Base-by-base conservation (phyloP, 768 basidiomycete species). In the Boletus pseudopeckii region DNA sequence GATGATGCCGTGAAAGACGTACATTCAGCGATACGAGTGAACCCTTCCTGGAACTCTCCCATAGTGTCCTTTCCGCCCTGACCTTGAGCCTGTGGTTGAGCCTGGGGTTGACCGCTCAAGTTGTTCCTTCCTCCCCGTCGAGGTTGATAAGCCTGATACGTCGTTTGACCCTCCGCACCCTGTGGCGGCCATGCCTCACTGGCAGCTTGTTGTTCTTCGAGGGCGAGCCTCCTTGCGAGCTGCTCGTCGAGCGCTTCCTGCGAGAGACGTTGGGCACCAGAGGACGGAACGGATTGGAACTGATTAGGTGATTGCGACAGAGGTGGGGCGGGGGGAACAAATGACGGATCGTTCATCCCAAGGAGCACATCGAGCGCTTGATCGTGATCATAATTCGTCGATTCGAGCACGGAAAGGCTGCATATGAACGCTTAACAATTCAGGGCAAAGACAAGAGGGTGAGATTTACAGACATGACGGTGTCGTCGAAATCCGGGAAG, bases 331-430 rank as follows among this genome's bases (percentile, higher is more conserved):
- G 75, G 65, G 4, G 83, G 68, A 17, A 76, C 76, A 64, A 87
- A 92, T 7, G 84, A 77, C 1, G 90, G 90, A 71, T 94, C 92
- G 70, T 79, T 91, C 91, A 94, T 92, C 10, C 85, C 86, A 7
- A 94, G 79, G 9, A 94, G 75, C 1, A 77, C 72, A 61, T 93
- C 90, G 51, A 92, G 78, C 5, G 91, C 91, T 28, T 77, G 78
- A 56, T 89, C 89, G 58, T 90, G 83, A 59, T 89, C 74, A 11
- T 84, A 79, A n/a, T 74, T 64, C 6, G 86, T 86, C 7, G 85
- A 86, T 54, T 90, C 82, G 44, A 94, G 74, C 0, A 94, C 85
- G 8, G 83, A 84, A 63, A 77, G 77, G 38, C 86, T 88, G 26
- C 40, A 38, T 14, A 1, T 26, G n/a, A 56, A 40, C 1, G 26